Percentiles rank a stretch among this genome's conserved stretches.
Conservation (phyloP, 768 basidiomycete genomes). For the Boletus tylopilopsis region DNA sequence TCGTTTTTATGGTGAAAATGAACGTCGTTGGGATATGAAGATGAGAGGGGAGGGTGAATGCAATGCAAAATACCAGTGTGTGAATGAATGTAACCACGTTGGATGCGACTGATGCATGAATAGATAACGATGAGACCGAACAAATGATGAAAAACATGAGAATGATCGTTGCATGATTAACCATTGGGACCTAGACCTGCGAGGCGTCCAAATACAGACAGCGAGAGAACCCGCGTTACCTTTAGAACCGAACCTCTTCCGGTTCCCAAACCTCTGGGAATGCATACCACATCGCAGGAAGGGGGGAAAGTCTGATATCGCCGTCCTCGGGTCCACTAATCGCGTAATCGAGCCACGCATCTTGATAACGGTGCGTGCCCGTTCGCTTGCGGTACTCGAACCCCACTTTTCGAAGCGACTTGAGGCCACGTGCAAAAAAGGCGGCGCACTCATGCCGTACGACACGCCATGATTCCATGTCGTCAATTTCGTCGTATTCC, state of each 20-base stretch:
- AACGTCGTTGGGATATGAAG: slow-evolving; percentile 4
- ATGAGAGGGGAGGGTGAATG: not conserved
- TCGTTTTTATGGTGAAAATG: slow-evolving; percentile 8
- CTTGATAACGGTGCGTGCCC: slow-evolving; percentile 34
- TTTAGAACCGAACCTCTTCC: slow-evolving; percentile 22
- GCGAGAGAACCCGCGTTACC: not conserved
- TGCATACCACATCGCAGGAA: slow-evolving; percentile 31
- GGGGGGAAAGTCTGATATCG: slow-evolving; percentile 17
- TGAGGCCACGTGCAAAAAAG: slow-evolving; percentile 29
- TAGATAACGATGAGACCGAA: slow-evolving; percentile 5
- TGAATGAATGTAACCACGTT: slow-evolving; percentile 9
- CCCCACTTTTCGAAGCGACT: slow-evolving; percentile 31
- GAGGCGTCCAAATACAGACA: slow-evolving; percentile 9
- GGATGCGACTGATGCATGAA: slow-evolving; percentile 17
- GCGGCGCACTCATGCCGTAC: slow-evolving; percentile 26
- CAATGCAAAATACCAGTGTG: slow-evolving; percentile 16
- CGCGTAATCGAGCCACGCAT: slow-evolving; percentile 35
- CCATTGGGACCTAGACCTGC: slow-evolving; percentile 16
- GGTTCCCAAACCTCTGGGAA: slow-evolving; percentile 36
- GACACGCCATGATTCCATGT: slow-evolving; percentile 31
- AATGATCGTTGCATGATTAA: slow-evolving; percentile 14
- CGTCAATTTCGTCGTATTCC: slow-evolving; percentile 31
- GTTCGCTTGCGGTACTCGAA: slow-evolving; percentile 36
- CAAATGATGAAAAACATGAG: too few relatives aligned
- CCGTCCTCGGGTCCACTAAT: slow-evolving; percentile 19